These are phyloP conservation scores for Chondrostereum purpureum DNA, from an alignment of 1,284 basidiomycete species.

Conservation along the genomic window DNA sequence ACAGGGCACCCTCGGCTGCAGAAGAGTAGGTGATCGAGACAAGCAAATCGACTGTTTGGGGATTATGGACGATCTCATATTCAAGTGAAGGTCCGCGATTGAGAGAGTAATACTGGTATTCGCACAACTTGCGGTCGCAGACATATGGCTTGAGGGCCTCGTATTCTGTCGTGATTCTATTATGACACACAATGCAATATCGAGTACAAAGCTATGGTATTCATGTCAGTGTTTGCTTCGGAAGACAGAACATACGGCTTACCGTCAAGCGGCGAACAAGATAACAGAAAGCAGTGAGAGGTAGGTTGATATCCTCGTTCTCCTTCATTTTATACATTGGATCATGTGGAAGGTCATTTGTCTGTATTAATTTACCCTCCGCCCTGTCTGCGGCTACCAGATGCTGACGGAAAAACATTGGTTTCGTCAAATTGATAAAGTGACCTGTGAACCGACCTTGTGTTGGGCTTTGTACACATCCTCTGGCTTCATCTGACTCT, in stretches of 20 bases:
- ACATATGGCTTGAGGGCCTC: conserved; percentile 64
- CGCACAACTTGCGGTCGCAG: conserved; percentile 51
- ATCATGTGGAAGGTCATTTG: conserved; percentile 44
- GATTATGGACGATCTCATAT: conserved; percentile 59
- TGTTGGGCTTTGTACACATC: conserved; percentile 23
- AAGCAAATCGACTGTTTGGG: conserved; percentile 51
- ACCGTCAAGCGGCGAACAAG: conserved; percentile 54
- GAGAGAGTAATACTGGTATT: conserved; percentile 57
- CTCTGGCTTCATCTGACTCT: conserved; percentile 33
- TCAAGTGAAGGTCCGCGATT: conserved; percentile 59
- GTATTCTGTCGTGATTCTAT: conserved; percentile 41
- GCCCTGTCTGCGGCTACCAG: conserved; percentile 37
- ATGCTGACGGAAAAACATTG: conserved; percentile 18
- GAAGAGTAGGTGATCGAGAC: conserved; percentile 53
- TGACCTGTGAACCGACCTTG: conserved; percentile 22
- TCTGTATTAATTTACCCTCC: conserved; percentile 33
- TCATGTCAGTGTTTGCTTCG: background rate
- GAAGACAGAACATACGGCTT: conserved; percentile 12
- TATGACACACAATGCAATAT: conserved; percentile 60
- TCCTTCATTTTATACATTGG: conserved; percentile 31
- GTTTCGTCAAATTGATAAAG: background rate
- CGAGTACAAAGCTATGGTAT: conserved; percentile 46
- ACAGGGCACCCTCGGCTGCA: conserved; percentile 40
- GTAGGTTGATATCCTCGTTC: conserved; percentile 40
- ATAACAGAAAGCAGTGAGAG: conserved; percentile 53